Base-by-base conservation (phyloP, 2,329 filamentous ascomycete species). In the Penicillium sp. region DNA sequence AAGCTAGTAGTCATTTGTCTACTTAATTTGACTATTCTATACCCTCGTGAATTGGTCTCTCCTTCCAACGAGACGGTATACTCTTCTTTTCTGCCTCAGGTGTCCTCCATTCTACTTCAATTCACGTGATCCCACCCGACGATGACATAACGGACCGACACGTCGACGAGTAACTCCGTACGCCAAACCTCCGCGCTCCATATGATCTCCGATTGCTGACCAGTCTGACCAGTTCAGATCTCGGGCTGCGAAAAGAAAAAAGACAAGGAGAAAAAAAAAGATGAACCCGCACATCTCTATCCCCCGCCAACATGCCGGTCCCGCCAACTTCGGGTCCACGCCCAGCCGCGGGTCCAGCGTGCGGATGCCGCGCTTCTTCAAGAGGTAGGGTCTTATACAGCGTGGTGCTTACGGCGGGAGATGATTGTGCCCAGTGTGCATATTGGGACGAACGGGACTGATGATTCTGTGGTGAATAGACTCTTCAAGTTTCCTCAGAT, bases 401-500 rank as follows among this genome's bases (percentile, higher is more conserved):
- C n/a, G 10, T 6, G 10, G 37, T 19, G 37, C 25, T 14, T 5
- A 14, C 13, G 25, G 33, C 13, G 40, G 40, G 26, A 38, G 51
- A 40, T 37, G 40, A 57, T 65, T 68, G 46, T 13, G n/a, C 5
- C 14, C 13, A n/a, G 14, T 13, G 25, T 25, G 13, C 46, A 35
- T 43, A 5, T 42, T 16, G 13, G 33, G 11, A 37, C 37, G 6
- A 5, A 16, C 11, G n/a, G 28, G 40, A 57, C 65, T 69, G 52
- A 67, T 57, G 10, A 13, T n/a, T 1, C 10, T 35, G 19, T 25
- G 25, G 16, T 26, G n/a, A 40, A 22, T 54, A 83, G 82, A 60
- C 78, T 89, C 53, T 89, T 89, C 82, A 90, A 90, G 74, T 89
- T 89, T 71, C 87, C 87, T 11, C 87, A 89, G 68, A 89, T 90